phyloP scores from a whole-genome alignment of 352 stramenopile species.

The Globisporangium perplexum region DNA sequence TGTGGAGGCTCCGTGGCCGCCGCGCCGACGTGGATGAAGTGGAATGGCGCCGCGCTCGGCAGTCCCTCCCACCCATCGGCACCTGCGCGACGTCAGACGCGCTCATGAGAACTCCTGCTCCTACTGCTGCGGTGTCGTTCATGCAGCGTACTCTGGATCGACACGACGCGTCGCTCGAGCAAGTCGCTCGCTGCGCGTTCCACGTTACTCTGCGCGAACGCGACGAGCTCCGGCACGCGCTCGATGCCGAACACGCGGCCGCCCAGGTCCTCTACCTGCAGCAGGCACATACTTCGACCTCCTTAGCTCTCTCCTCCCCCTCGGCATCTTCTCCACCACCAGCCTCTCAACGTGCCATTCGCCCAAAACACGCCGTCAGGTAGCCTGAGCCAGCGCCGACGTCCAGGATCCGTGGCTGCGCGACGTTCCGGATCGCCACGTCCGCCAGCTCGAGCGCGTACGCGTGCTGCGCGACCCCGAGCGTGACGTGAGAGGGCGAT shows the following conservation, averaged over 20 bases:
- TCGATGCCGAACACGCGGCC: constrained; percentile 90
- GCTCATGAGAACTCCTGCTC: too few relatives aligned
- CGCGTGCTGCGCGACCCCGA: constrained; percentile 54
- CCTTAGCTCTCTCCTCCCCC: too few relatives aligned
- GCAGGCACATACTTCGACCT: neutral
- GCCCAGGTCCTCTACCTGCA: constrained; percentile 19
- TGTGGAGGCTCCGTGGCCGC: constrained; percentile 85
- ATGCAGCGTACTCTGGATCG: constrained; percentile 31
- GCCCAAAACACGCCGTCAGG: constrained; percentile 90
- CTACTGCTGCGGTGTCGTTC: neutral
- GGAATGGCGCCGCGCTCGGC: constrained; percentile 85
- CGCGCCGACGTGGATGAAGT: constrained; percentile 97
- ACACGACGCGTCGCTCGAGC: constrained; percentile 48
- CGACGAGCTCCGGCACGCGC: constrained; percentile 78
- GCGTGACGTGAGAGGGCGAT: too few relatives aligned
- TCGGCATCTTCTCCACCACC: neutral
- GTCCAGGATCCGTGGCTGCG: constrained; percentile 84
- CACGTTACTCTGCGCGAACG: constrained; percentile 83
- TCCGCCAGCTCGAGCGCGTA: constrained; percentile 72
- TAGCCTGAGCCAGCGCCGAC: constrained; percentile 95
- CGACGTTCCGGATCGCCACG: constrained; percentile 34
- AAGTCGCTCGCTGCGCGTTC: constrained; percentile 74
- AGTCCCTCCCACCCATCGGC: constrained; percentile 92
- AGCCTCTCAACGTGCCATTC: constrained; percentile 48
- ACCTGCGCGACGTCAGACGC: constrained; percentile 14